These are phyloP conservation scores for Teunomyces tritomae DNA, from an alignment of 805 yeast species.

Conservation along the genomic window DNA sequence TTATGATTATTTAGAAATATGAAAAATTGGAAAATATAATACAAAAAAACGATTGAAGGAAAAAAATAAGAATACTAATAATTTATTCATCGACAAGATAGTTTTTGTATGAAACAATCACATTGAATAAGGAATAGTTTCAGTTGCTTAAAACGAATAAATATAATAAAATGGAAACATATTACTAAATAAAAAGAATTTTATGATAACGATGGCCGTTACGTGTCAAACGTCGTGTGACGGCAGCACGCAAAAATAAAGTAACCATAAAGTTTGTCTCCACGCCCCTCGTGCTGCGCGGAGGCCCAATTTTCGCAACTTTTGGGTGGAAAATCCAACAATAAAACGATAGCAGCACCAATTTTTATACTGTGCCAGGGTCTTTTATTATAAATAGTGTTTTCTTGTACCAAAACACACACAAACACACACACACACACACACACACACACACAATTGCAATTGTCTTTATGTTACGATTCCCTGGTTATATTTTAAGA, in stretches of 20 bases:
- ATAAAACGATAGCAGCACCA: not conserved
- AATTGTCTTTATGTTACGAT: slow-evolving; percentile 3
- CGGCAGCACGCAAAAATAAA: not conserved
- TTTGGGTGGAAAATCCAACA: slow-evolving; percentile 3
- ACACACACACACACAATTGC: not conserved
- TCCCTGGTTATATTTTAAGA: slow-evolving; percentile 9
- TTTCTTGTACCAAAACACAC: not conserved
- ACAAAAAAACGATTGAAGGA: not conserved
- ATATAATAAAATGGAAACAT: too few species aligned
- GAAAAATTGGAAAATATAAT: not conserved
- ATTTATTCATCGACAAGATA: too few species aligned
- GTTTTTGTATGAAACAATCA: too few species aligned
- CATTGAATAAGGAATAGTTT: too few species aligned
- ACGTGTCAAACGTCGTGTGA: not conserved
- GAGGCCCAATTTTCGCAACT: slow-evolving; percentile 3
- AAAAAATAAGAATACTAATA: too few species aligned
- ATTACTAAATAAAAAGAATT: too few species aligned
- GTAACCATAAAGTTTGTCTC: not conserved
- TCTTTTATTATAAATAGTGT: not conserved
- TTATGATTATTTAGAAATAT: not conserved
- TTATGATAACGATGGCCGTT: not conserved
- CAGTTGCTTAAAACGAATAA: too few species aligned
- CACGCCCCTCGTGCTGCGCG: not conserved
- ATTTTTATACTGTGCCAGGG: not conserved
- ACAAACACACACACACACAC: not conserved